Percentiles rank a stretch among this genome's conserved stretches.
Evolutionary conservation across 1,284 basidiomycete genomes (phyloP).

Genomic region (Apiotrichum siamense): DNA sequence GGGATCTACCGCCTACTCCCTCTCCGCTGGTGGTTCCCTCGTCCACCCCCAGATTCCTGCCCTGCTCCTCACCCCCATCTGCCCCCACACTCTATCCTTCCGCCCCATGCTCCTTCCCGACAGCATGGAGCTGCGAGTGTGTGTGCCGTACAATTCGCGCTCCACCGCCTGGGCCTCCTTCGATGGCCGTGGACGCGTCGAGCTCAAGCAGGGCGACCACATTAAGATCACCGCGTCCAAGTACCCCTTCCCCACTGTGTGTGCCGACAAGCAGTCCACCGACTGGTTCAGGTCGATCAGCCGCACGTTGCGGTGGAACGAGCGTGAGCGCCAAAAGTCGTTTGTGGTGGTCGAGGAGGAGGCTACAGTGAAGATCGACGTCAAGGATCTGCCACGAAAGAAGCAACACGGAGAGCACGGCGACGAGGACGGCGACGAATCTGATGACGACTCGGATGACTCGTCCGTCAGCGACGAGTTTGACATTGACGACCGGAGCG

Average conservation of each 20-base stretch:
- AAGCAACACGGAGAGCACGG: conserved; percentile 46
- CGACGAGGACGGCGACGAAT: conserved; percentile 51
- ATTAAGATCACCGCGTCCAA: conserved; percentile 97
- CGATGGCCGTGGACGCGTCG: conserved; percentile 92
- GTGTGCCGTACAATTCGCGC: conserved; percentile 95
- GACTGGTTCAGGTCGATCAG: conserved; percentile 98
- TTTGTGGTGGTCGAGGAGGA: conserved; percentile 95
- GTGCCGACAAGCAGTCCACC: conserved; percentile 91
- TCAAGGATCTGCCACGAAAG: conserved; percentile 21
- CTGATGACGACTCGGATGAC: conserved; percentile 50
- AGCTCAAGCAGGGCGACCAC: conserved; percentile 96
- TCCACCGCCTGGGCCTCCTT: conserved; percentile 99
- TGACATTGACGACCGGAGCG: conserved; percentile 76
- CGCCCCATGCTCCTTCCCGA: conserved; percentile 97
- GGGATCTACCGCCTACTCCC: conserved; percentile 96
- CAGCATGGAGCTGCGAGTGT: conserved; percentile 96
- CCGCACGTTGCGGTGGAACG: conserved; percentile 95
- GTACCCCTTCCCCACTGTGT: conserved; percentile 98
- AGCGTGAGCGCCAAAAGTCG: conserved; percentile 92
- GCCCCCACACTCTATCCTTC: conserved; percentile 97
- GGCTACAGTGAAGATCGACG: conserved; percentile 5
- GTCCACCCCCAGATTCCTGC: conserved; percentile 98
- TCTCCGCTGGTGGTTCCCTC: conserved; percentile 95
- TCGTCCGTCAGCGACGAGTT: conserved; percentile 56
- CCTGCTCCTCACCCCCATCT: conserved; percentile 93